Evolutionary conservation across 192 early-diverging fungal genomes (phyloP).

Genomic region (Rhizophagus clarus): DNA sequence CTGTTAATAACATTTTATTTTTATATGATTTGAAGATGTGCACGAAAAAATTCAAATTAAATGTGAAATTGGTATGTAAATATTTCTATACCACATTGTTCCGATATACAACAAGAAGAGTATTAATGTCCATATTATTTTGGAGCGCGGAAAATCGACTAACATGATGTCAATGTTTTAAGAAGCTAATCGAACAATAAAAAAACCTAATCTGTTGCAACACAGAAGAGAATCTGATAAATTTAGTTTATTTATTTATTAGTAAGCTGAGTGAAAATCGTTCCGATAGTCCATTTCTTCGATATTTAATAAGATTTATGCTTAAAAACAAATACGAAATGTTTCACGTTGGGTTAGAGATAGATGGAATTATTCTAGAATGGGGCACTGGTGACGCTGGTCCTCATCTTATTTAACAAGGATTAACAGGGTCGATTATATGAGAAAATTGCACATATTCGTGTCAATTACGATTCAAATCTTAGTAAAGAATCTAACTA

Average conservation of each 20-base stretch:
- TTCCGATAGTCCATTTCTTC: background rate
- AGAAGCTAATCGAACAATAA: no score
- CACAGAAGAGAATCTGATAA: background rate
- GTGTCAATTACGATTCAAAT: background rate
- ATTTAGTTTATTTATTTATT: background rate
- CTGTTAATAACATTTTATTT: no score
- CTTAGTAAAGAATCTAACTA: no score
- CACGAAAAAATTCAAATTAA: no score
- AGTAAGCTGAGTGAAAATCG: background rate
- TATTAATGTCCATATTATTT: no score
- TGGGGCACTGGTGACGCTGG: conserved; percentile 8
- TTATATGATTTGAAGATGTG: no score
- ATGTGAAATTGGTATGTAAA: no score
- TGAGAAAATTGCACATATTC: background rate
- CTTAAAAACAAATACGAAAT: background rate
- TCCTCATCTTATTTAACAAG: background rate
- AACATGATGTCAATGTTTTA: no score
- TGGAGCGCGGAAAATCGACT: no score
- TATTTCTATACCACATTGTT: no score
- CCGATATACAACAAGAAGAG: no score
- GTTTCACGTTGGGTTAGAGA: conserved; percentile 9
- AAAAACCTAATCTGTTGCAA: background rate
- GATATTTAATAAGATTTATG: no score
- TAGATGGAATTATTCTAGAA: background rate
- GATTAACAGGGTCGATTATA: background rate